Evolutionary conservation across 129 eudicot genomes (phyloP), one percentile per base, ranked within the genome.

Genomic region (Glebionis coronaria): DNA sequence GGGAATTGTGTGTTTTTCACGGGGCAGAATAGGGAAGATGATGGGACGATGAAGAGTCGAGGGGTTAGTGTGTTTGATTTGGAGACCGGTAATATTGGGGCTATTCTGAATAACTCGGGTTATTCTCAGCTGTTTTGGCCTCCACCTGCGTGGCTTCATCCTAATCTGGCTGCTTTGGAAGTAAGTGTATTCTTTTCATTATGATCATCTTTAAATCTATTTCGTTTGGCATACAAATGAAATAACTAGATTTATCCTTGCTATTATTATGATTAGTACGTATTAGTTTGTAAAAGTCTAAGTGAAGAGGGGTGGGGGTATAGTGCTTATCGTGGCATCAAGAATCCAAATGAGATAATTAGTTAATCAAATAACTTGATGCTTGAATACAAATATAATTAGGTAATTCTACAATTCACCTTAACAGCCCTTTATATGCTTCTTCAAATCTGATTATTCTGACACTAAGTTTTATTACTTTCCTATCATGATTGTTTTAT

Each of bases 1-100:
- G 98, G 98, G 61, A 91, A 88, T 74, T 86, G 95, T 52, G 84
- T 92, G 68, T 73, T 85, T n/a, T 92, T 88, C n/a, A 82, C 90
- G 2, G 87, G 82, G 65, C 80, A 66, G 27, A 67, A 63, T 65
- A 80, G 74, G 83, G 91, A 82, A 44, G 92, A 81, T 54, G 89
- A 85, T 73, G 95, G 85, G 53, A 79, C 72, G 20, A 62, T 79
- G 68, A 81, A 80, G 83, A 79, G 70, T 66, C 71, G 78, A 3
- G 90, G 85, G 42, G 73, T 88, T 11, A 83, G 96, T 65, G 94
- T 91, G 74, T 91, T 81, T 76, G 88, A 88, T 76, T 60, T 91
- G 88, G 91, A 83, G 78, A 86, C 70, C 78, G 96, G 95, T 46
- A 76, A 71, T 40, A 92, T 86, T 71, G 85, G 89, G 56, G 79